These are phyloP conservation scores for Monosporascus sp. DNA, from an alignment of 2,329 filamentous ascomycete genomes.

Conservation along the genomic window DNA sequence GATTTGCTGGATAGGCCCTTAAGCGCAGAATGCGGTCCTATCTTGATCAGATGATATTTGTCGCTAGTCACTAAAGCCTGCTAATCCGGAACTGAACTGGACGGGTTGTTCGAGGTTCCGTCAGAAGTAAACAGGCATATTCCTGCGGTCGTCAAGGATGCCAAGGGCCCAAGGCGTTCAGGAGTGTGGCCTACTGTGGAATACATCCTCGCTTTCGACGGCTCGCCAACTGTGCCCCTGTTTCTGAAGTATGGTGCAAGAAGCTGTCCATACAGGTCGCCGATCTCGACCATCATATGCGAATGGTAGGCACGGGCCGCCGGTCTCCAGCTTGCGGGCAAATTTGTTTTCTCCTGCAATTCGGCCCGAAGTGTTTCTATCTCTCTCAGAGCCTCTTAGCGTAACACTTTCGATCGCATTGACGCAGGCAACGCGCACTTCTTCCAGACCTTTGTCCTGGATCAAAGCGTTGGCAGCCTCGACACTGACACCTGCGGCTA, in stretches of 20 bases:
- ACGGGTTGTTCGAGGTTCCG: slow-evolving; percentile 9
- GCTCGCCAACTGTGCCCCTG: too few species aligned
- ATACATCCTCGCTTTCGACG: too few species aligned
- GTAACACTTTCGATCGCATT: slow-evolving; percentile 15
- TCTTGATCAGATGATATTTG: slow-evolving; percentile 6
- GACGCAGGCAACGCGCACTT: slow-evolving; percentile 11
- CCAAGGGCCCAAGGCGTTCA: too few species aligned
- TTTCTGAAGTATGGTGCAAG: background rate
- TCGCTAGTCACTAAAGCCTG: background rate
- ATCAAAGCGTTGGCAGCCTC: background rate
- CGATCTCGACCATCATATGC: slow-evolving; percentile 10
- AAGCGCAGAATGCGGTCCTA: slow-evolving; percentile 23
- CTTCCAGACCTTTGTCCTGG: background rate
- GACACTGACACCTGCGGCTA: slow-evolving; percentile 8
- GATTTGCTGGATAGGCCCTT: slow-evolving; percentile 26
- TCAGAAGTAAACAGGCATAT: slow-evolving; percentile 8
- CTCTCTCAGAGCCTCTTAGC: slow-evolving; percentile 1
- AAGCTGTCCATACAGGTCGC: slow-evolving; percentile 9
- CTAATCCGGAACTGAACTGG: slow-evolving; percentile 4
- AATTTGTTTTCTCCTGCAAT: background rate
- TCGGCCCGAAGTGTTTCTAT: background rate
- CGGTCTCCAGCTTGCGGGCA: slow-evolving; percentile 1
- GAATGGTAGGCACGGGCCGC: slow-evolving; percentile 10
- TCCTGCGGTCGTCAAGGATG: too few species aligned
- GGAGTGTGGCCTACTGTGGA: too few species aligned